These are phyloP conservation scores for Cantharellus anzutake DNA, from an alignment of 768 basidiomycete species.

Conservation along the genomic window DNA sequence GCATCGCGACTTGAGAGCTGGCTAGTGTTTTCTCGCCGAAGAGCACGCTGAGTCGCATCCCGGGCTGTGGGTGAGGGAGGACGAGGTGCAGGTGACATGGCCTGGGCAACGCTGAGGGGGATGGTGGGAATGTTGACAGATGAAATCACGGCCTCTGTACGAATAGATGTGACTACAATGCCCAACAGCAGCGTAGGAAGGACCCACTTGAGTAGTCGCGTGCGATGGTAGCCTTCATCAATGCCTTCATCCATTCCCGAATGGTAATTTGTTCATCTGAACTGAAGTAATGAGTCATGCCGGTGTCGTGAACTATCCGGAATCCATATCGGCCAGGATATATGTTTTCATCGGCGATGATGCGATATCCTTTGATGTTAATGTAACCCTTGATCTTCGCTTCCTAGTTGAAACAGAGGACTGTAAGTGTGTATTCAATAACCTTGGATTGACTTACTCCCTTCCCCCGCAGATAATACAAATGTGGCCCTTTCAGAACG, in stretches of 20 bases:
- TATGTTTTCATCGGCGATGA: conserved; percentile 79
- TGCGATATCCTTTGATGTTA: conserved; percentile 78
- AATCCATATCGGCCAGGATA: conserved; percentile 91
- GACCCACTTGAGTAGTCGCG: conserved; percentile 76
- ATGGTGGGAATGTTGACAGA: conserved; percentile 96
- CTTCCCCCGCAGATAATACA: conserved; percentile 71
- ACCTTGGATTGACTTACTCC: conserved; percentile 18
- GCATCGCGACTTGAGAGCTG: conserved; percentile 67
- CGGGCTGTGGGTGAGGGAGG: conserved; percentile 84
- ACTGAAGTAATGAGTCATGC: conserved; percentile 80
- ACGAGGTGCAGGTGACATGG: conserved; percentile 88
- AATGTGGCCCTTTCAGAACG: conserved; percentile 75
- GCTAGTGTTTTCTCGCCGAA: conserved; percentile 69
- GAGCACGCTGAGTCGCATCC: conserved; percentile 71
- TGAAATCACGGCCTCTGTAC: conserved; percentile 75
- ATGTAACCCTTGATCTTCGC: conserved; percentile 94
- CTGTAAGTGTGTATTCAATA: neutral
- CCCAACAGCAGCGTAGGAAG: neutral
- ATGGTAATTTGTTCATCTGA: conserved; percentile 70
- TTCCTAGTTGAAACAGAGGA: conserved; percentile 32
- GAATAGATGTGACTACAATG: neutral
- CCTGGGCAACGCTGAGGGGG: conserved; percentile 82
- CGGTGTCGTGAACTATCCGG: conserved; percentile 74
- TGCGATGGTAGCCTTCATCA: conserved; percentile 96
- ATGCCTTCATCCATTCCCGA: conserved; percentile 99